Base-by-base conservation (phyloP, 805 yeast genomes). In the Yarrowia keelungensis region DNA sequence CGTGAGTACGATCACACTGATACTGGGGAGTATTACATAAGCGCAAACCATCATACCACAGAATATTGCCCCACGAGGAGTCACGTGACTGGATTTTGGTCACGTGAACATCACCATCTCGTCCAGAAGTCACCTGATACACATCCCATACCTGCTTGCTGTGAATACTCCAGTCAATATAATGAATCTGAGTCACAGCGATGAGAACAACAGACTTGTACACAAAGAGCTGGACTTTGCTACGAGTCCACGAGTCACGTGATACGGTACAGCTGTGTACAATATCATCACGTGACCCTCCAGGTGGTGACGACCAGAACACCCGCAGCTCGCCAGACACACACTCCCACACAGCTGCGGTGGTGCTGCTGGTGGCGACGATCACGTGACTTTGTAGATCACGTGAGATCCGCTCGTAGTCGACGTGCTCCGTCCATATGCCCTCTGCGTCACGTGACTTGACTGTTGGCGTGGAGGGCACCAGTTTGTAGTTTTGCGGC, bases 61-160 rank as follows among this genome's bases (percentile, higher is more conserved):
- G 56, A 50, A 36, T 50, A 16, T 50, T 50, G 5, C 56, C 56
- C 56, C 56, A 50, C 8, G 56, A 50, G 5, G 56, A 50, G 56
- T 50, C 41, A 16, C 12, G 41, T n/a, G 56, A 50, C 26, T 50
- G 56, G 26, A 50, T 35, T 3, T n/a, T 35, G 5, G 41, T 35
- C 22, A 50, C 54, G 22, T 49, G 41, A 4, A 50, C 38, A 3
- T 10, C 15, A 7, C 22, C 19, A 5, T 7, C 19, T 7, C 22
- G 26, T 14, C 36, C 56, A 7, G 15, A 50, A 3, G 15, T 50
- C 8, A 50, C 41, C 26, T 50, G 41, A 16, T 50, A 50, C 16
- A 50, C 56, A 15, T 50, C 56, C 56, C 56, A 50, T 3, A 50
- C 56, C 15, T 50, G 56, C 56, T 50, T 50, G 10, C 56, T 50